Evolutionary conservation across 1,139 yeast species (phyloP).

Genomic region (Tardiomyces depauwii): DNA sequence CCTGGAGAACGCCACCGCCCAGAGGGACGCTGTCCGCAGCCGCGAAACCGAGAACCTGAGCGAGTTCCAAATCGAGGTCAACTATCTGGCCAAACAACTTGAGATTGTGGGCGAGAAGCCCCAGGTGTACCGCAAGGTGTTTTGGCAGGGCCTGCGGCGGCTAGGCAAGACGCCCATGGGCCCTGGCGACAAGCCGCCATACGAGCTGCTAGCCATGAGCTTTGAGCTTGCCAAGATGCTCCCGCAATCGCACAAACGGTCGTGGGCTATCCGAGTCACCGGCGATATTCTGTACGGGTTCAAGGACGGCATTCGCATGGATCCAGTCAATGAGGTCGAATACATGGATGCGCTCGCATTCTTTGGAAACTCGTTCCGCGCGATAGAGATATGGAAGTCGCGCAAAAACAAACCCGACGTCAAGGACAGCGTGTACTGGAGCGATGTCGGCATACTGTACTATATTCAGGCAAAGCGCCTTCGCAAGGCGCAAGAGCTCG

Average conservation of each 20-base stretch:
- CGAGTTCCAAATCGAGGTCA: background rate
- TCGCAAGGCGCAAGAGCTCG: slow-evolving; percentile 14
- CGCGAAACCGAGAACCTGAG: background rate
- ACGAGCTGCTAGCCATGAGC: slow-evolving; percentile 11
- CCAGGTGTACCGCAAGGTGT: slow-evolving; percentile 3
- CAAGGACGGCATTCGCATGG: slow-evolving; percentile 15
- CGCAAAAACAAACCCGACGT: slow-evolving; percentile 15
- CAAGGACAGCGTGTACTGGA: slow-evolving; percentile 16
- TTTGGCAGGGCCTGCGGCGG: slow-evolving; percentile 9
- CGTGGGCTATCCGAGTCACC: slow-evolving; percentile 12
- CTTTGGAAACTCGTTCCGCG: slow-evolving; percentile 10
- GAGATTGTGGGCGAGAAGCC: slow-evolving; percentile 4
- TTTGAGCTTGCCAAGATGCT: slow-evolving; percentile 17
- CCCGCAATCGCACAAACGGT: slow-evolving; percentile 6
- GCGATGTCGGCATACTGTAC: slow-evolving; percentile 17
- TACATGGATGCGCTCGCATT: slow-evolving; percentile 16
- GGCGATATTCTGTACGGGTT: slow-evolving; percentile 20
- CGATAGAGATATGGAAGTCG: slow-evolving; percentile 18
- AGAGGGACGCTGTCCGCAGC: background rate
- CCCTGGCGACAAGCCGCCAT: slow-evolving; percentile 11
- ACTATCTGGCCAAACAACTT: slow-evolving; percentile 2
- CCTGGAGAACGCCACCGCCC: background rate
- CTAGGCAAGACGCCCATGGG: slow-evolving; percentile 4
- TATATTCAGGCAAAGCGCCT: slow-evolving; percentile 13
- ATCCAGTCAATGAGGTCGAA: slow-evolving; percentile 21